Evolutionary conservation across 768 basidiomycete genomes (phyloP).

Genomic region (Jaapia argillacea): DNA sequence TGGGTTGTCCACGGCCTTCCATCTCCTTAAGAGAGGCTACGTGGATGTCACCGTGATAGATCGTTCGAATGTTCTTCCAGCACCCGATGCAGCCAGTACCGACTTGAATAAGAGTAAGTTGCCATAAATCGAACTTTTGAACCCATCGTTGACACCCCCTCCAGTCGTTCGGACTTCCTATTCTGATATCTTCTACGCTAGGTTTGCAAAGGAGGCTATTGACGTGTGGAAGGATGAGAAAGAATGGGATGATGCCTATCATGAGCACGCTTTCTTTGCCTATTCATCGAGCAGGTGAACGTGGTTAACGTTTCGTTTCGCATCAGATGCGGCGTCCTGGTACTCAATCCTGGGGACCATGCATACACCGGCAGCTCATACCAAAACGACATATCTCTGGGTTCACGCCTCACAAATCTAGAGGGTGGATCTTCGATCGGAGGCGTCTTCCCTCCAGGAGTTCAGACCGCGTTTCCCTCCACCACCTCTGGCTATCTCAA

Average conservation of each 20-base stretch:
- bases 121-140: not conserved
- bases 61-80: conserved; percentile 56
- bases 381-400: conserved; percentile 51
- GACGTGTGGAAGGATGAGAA: conserved; percentile 55
- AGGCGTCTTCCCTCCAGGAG: conserved; percentile 34
- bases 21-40: conserved; percentile 65
- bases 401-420: conserved; percentile 37
- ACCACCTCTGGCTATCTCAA: conserved; percentile 55
- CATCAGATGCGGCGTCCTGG: conserved; percentile 59
- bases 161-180: conserved; percentile 72
- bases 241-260: conserved; percentile 67
- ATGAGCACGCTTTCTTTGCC: conserved; percentile 47
- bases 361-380: conserved; percentile 45
- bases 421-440: conserved; percentile 29
- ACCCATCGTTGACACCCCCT: not conserved
- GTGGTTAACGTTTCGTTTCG: conserved; percentile 1
- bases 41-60: conserved; percentile 68
- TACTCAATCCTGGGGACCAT: conserved; percentile 32
- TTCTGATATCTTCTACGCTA: conserved; percentile 54
- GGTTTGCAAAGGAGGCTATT: conserved; percentile 72
- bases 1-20: conserved; percentile 78
- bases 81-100: conserved; percentile 69
- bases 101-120: conserved; percentile 35
- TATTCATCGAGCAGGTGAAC: not conserved
- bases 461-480: conserved; percentile 26